These are phyloP conservation scores for Phlyctochytrium planicorne DNA, from an alignment of 192 early-diverging fungal genomes.

Conservation along the genomic window DNA sequence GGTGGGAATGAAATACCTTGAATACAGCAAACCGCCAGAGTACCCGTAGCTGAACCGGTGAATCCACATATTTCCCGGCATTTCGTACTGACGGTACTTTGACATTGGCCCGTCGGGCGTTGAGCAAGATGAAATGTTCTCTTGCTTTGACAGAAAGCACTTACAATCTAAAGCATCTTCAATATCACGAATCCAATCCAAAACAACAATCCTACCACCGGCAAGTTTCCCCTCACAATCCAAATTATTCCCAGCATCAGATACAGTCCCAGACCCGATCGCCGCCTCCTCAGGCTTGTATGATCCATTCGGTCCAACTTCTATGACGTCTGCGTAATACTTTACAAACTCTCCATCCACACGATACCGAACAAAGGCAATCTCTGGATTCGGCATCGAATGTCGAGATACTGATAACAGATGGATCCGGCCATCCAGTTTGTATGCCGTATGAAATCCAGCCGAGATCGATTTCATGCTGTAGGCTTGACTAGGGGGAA, in stretches of 20 bases:
- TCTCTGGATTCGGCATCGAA: background rate
- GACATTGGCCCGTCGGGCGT: no score
- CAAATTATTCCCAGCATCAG: no score
- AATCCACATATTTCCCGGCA: constrained; percentile 7
- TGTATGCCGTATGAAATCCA: background rate
- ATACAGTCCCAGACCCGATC: no score
- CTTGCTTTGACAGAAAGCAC: constrained; percentile 6
- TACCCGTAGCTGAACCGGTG: background rate
- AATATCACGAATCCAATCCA: background rate
- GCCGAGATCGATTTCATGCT: background rate
- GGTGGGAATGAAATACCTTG: constrained; percentile 1
- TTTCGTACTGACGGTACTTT: background rate
- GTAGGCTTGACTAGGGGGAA: background rate
- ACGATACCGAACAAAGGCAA: constrained; percentile 6
- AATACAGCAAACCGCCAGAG: background rate
- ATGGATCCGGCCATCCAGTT: background rate
- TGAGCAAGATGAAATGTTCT: no score
- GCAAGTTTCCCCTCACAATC: no score
- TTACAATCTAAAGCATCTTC: background rate
- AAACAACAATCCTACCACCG: background rate
- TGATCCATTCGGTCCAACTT: no score
- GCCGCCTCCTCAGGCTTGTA: no score
- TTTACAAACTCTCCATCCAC: background rate
- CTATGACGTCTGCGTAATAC: constrained; percentile 2
- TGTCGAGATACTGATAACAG: background rate